These are phyloP conservation scores for Wallacemonas collosoma DNA, from an alignment of 208 protist species.

Conservation along the genomic window DNA sequence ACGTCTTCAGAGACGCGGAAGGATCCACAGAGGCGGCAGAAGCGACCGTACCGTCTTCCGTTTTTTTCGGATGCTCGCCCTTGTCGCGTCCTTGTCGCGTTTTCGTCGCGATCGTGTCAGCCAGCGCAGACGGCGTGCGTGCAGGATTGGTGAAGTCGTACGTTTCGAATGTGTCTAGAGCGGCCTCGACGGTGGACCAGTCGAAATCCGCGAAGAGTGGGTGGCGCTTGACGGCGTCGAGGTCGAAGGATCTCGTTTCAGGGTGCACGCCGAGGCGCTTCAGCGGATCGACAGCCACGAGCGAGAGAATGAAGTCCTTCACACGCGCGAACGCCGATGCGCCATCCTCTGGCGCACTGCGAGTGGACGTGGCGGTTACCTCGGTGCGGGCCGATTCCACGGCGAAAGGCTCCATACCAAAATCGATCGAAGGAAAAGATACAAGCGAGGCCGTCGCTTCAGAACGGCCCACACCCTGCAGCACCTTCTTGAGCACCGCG, in stretches of 20 bases:
- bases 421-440: conserved; percentile 54
- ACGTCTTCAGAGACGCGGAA: conserved; percentile 46
- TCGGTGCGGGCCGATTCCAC: not conserved
- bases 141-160: conserved; percentile 23
- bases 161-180: conserved; percentile 42
- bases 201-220: conserved; percentile 71
- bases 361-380: not conserved
- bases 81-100: not conserved
- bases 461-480: conserved; percentile 37
- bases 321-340: conserved; percentile 40
- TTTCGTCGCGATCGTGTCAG: not conserved
- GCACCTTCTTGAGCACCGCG: conserved; percentile 74
- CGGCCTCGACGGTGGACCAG: conserved; percentile 62
- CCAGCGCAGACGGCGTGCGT: not conserved
- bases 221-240: conserved; percentile 59
- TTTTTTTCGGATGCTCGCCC: too few species aligned
- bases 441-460: conserved; percentile 18
- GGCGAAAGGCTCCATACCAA: conserved; percentile 19
- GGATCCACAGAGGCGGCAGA: conserved; percentile 20
- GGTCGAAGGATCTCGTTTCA: conserved; percentile 51
- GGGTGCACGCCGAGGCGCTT: conserved; percentile 72
- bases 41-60: not conserved
- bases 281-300: conserved; percentile 68
- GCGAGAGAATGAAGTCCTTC: conserved; percentile 64
- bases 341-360: conserved; percentile 2